phyloP scores from a whole-genome alignment of 164 flowering plant species.

The Magnolia officinalis region DNA sequence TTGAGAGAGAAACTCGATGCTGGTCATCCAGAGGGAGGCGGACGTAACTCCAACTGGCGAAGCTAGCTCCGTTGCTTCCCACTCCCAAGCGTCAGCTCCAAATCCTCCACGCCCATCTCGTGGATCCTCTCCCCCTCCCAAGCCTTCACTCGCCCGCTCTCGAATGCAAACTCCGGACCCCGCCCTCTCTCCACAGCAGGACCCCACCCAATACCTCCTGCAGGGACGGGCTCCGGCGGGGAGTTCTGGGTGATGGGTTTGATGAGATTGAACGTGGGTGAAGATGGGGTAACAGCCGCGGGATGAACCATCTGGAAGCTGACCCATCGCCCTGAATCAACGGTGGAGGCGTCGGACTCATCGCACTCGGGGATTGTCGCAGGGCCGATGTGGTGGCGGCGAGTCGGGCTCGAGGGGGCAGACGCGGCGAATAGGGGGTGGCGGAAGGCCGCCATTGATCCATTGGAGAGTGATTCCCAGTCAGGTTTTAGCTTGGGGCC shows the following conservation, averaged over 20 bases:
- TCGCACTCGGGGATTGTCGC: slow-evolving; percentile 80
- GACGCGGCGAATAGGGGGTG: slow-evolving; percentile 77
- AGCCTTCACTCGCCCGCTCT: slow-evolving; percentile 58
- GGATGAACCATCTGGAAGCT: slow-evolving; percentile 44
- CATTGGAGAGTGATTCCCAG: slow-evolving; percentile 53
- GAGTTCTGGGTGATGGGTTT: slow-evolving; percentile 10
- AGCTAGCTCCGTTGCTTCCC: slow-evolving; percentile 30
- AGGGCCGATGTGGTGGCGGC: slow-evolving; percentile 47
- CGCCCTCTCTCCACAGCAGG: slow-evolving; percentile 17
- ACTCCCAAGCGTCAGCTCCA: slow-evolving; percentile 86
- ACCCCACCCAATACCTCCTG: slow-evolving; percentile 33
- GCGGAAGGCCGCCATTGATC: slow-evolving; percentile 25
- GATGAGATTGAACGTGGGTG: slow-evolving; percentile 83
- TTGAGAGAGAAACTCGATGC: no score
- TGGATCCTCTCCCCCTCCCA: slow-evolving; percentile 97
- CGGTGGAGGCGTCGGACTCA: slow-evolving; percentile 69
- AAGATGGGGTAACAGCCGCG: slow-evolving; percentile 43
- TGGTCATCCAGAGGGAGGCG: no score
- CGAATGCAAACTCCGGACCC: slow-evolving; percentile 64
- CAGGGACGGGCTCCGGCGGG: slow-evolving; percentile 15
- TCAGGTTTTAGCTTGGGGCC: slow-evolving; percentile 42
- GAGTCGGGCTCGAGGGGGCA: slow-evolving; percentile 85
- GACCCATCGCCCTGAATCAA: slow-evolving; percentile 74
- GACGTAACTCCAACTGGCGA: no score
- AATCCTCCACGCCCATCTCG: slow-evolving; percentile 72